Conservation (phyloP, 2,329 filamentous ascomycete genomes). For the Trichoderma harzianum region DNA sequence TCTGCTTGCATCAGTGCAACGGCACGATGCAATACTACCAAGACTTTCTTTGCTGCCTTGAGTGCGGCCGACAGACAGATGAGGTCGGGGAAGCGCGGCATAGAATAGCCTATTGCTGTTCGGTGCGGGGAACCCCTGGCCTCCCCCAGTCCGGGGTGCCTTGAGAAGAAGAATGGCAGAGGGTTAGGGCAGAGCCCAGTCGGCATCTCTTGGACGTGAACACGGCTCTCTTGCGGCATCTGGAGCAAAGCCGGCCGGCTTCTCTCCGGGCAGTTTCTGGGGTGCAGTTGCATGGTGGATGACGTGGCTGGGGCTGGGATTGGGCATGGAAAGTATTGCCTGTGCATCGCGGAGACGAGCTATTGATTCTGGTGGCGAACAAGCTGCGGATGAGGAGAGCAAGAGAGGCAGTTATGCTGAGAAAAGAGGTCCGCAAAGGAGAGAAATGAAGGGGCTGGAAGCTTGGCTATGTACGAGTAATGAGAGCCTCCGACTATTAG, state of each 20-base stretch:
- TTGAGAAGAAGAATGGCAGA: neutral
- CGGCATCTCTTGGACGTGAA: neutral
- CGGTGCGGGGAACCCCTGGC: conserved; percentile 10
- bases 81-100: conserved; percentile 13
- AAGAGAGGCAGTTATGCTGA: neutral
- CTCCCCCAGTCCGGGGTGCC: neutral
- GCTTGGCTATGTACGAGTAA: neutral
- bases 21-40: neutral
- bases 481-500: neutral
- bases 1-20: neutral
- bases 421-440: neutral
- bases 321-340: neutral
- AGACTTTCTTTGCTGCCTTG: neutral
- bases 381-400: neutral
- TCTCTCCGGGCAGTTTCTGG: conserved; percentile 18
- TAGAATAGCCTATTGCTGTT: neutral
- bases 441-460: neutral
- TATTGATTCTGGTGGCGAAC: conserved; percentile 3
- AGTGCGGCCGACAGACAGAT: neutral
- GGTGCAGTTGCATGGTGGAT: conserved; percentile 15
- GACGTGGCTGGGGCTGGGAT: conserved; percentile 1
- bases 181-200: neutral
- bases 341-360: neutral
- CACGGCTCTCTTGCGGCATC: conserved; percentile 1
- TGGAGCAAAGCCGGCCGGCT: conserved; percentile 1